Evolutionary conservation across 2,329 filamentous ascomycete species (phyloP), one percentile per base, ranked within the genome.

Genomic region (Xylariales sp.): DNA sequence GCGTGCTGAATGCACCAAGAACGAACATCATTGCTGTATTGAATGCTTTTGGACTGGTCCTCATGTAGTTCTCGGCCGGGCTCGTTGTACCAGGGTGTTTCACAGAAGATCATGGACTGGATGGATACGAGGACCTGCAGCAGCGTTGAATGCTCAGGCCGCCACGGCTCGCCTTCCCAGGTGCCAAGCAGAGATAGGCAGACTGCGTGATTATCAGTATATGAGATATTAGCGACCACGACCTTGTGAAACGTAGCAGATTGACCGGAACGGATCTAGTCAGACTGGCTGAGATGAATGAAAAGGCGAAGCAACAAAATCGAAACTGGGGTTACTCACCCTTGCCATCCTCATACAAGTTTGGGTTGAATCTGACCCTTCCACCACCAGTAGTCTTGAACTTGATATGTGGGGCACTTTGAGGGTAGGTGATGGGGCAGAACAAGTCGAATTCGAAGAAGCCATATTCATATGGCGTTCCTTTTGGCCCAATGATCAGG

Each of bases 81-180:
- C 53, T 80, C 74, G 51, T 79, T 80, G 61, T 67, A 71, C 53
- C 62, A 73, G 2, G 76, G 76, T 36, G 74, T 50, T 12, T 70
- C 68, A 47, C 68, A 74, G 35, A 80, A 65, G 15, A 80, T 69
- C 74, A 80, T 76, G 21, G 66, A 64, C 50, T 80, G 76, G 38
- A 80, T 73, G 20, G 70, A 75, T n/a, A 79, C 65, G 9, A 75
- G 59, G 5, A 77, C 56, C 46, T 75, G 73, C 4, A 76, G 58
- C 3, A 77, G 55, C 3, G 72, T 76, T 4, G 73, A 76, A 25
- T 62, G 58, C 8, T 56, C 51, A 3, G 65, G 59, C 10, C 63
- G 56, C 75, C 76, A 74, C 8, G 56, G 47, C 46, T 66, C 60
- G 8, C 73, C 73, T 15, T 48, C 11, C 73, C 74, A 73, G 2